Conservation (phyloP, 225 moss, liverwort and hornwort genomes). For the Rhytidiadelphus loreus region DNA sequence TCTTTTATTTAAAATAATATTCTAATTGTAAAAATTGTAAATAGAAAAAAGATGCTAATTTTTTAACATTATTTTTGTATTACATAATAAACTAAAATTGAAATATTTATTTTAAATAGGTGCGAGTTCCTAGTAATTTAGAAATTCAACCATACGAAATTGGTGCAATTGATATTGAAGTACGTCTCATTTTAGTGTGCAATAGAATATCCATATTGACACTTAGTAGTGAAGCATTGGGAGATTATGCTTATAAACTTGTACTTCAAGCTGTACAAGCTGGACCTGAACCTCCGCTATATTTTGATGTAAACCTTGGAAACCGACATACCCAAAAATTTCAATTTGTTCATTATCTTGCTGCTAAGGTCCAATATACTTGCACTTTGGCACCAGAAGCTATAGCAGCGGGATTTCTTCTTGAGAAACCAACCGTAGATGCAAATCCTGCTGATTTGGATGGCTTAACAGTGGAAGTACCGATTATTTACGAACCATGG, state of each 20-base stretch:
- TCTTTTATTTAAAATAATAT: neutral
- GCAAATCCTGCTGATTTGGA: slow-evolving; percentile 65
- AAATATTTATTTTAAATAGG: neutral
- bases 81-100: too few species aligned
- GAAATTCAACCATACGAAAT: slow-evolving; percentile 53
- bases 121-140: slow-evolving; percentile 44
- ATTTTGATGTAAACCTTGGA: slow-evolving; percentile 58
- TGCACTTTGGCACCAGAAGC: slow-evolving; percentile 46
- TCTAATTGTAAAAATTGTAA: neutral
- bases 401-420: slow-evolving; percentile 33
- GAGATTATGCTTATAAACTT: slow-evolving; percentile 59
- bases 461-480: slow-evolving; percentile 53
- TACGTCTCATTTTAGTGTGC: slow-evolving; percentile 49
- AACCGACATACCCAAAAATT: slow-evolving; percentile 50
- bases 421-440: slow-evolving; percentile 17
- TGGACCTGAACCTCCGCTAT: slow-evolving; percentile 48
- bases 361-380: slow-evolving; percentile 40
- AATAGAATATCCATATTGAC: slow-evolving; percentile 26
- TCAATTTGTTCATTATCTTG: slow-evolving; percentile 66
- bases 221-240: slow-evolving; percentile 47
- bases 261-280: slow-evolving; percentile 40
- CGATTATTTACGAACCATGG: slow-evolving; percentile 13
- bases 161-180: slow-evolving; percentile 64
- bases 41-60: neutral
- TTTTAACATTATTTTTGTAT: neutral